phyloP scores from a whole-genome alignment of 345 rosid genomes.

The Angophora floribunda region DNA sequence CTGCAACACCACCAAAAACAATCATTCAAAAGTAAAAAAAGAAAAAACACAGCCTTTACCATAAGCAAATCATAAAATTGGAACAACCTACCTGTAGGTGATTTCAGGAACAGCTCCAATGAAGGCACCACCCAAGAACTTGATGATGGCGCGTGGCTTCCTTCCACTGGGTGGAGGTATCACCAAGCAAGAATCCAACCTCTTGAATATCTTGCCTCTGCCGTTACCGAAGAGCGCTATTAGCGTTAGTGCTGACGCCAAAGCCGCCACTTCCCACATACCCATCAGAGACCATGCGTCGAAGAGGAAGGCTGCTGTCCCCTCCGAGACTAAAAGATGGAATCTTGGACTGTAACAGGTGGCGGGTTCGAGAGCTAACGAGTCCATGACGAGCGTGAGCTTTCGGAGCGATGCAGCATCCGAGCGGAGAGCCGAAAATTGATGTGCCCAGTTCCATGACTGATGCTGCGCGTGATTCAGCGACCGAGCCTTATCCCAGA shows the following conservation, averaged over 20 bases:
- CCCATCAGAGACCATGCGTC: slow-evolving; percentile 20
- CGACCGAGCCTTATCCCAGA: not conserved
- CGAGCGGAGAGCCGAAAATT: not conserved
- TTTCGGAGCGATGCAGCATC: not conserved
- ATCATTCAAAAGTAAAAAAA: not conserved
- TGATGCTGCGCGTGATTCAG: not conserved
- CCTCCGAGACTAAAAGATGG: not conserved
- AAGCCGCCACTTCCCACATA: slow-evolving; percentile 11
- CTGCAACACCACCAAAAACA: slow-evolving; percentile 13
- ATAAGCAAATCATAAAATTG: not conserved
- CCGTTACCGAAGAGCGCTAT: not conserved
- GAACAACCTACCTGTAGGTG: slow-evolving; percentile 51
- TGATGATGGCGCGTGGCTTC: slow-evolving; percentile 64
- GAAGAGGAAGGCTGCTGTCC: not conserved
- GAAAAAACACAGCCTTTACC: not conserved
- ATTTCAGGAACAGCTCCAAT: slow-evolving; percentile 89
- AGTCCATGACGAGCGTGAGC: not conserved
- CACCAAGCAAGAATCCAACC: slow-evolving; percentile 55
- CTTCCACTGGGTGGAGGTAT: slow-evolving; percentile 43
- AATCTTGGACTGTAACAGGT: not conserved
- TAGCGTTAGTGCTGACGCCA: not conserved
- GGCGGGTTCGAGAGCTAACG: not conserved
- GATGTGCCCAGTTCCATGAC: not conserved
- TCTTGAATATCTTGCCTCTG: slow-evolving; percentile 26
- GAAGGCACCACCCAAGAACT: slow-evolving; percentile 89